A percentile compares a stretch with the other conserved stretches of the same genome.
phyloP scores from a whole-genome alignment of 108 stramenopile genomes.

The Hondaea fermentalgiana region DNA sequence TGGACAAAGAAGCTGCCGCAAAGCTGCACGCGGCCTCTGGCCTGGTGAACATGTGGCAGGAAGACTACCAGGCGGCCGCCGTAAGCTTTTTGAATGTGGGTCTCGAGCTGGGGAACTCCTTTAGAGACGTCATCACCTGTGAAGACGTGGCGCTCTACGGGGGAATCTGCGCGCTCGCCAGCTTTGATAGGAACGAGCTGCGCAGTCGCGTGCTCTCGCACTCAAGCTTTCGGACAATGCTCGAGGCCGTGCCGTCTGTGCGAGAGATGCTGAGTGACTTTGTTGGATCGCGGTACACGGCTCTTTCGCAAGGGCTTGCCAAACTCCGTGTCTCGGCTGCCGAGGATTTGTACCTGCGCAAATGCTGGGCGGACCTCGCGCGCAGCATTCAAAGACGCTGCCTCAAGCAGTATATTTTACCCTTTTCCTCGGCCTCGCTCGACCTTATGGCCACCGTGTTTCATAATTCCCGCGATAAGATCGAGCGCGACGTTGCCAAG shows the following conservation, averaged over 20 bases:
- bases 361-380: background rate
- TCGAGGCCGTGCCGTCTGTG: background rate
- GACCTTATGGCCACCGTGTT: constrained; percentile 8
- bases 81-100: background rate
- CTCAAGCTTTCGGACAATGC: background rate
- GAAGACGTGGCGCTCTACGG: constrained; percentile 6
- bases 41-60: background rate
- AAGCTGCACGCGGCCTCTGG: background rate
- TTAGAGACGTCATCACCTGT: constrained; percentile 3
- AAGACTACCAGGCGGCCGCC: background rate
- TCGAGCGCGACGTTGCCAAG: background rate
- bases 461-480: too few species aligned
- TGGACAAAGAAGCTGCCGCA: background rate
- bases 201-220: background rate
- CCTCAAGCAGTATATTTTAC: background rate
- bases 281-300: background rate
- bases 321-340: background rate
- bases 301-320: background rate
- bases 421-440: background rate
- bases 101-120: background rate
- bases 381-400: background rate
- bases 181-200: background rate
- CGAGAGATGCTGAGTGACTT: background rate
- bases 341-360: background rate
- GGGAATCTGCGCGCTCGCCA: background rate